Conservation (phyloP, 2,329 filamentous ascomycete genomes). For the Westerdykella sp. region DNA sequence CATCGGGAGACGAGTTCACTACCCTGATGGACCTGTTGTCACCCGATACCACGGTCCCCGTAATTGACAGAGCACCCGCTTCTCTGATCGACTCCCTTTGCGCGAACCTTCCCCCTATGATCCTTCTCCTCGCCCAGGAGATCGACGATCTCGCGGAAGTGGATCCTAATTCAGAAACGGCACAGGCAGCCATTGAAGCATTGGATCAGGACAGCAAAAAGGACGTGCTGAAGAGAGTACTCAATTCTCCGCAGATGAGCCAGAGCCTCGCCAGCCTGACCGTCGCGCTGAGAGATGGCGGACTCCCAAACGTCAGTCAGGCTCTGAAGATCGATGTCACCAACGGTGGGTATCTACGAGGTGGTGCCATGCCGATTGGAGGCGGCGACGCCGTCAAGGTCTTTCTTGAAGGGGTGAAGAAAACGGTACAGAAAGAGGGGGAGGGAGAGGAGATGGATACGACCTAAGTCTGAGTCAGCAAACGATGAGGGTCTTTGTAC, state of each 20-base stretch:
- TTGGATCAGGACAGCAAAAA: constrained; percentile 73
- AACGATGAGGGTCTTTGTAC: no score
- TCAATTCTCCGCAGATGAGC: constrained; percentile 83
- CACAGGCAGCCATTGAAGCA: constrained; percentile 67
- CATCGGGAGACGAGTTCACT: constrained; percentile 63
- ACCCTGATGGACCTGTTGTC: constrained; percentile 80
- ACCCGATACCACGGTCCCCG: constrained; percentile 68
- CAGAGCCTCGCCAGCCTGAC: constrained; percentile 83
- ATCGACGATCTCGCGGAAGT: constrained; percentile 53
- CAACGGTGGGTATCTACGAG: constrained; percentile 75
- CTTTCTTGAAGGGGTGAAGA: constrained; percentile 85
- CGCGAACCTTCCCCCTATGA: constrained; percentile 67
- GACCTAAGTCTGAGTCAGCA: constrained; percentile 7
- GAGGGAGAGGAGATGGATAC: constrained; percentile 31
- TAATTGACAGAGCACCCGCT: constrained; percentile 61
- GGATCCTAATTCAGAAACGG: constrained; percentile 62
- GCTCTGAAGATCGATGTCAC: constrained; percentile 74
- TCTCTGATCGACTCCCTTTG: constrained; percentile 68
- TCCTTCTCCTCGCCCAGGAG: constrained; percentile 71
- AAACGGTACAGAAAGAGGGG: constrained; percentile 56
- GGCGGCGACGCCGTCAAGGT: constrained; percentile 84
- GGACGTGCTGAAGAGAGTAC: constrained; percentile 68
- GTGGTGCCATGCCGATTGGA: constrained; percentile 75
- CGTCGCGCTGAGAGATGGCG: constrained; percentile 81
- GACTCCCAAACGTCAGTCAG: constrained; percentile 81